These are phyloP conservation scores for Paecilomyces variotii DNA, from an alignment of 2,329 filamentous ascomycete species.

Conservation along the genomic window DNA sequence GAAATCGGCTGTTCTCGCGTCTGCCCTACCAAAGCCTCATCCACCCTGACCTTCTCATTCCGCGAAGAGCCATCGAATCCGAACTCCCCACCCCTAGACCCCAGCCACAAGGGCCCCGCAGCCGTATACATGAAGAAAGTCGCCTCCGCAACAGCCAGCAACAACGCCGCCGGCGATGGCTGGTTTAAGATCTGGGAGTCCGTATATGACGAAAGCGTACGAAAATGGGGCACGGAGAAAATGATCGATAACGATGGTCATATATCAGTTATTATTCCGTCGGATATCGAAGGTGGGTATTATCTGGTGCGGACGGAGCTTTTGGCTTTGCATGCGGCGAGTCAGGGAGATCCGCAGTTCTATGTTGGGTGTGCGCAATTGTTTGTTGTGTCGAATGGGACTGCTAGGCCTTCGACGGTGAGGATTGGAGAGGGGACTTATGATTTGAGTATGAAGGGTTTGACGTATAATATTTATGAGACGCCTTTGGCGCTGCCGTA, in stretches of 20 bases:
- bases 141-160: constrained; percentile 42
- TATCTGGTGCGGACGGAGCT: constrained; percentile 67
- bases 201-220: constrained; percentile 50
- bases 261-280: constrained; percentile 55
- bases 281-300: constrained; percentile 54
- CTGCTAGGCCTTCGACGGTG: constrained; percentile 46
- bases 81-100: constrained; percentile 50
- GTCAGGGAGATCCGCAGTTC: constrained; percentile 58
- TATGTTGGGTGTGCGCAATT: constrained; percentile 67
- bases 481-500: constrained; percentile 47
- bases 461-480: constrained; percentile 59
- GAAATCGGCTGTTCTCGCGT: constrained; percentile 42
- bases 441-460: constrained; percentile 43
- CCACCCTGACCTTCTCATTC: constrained; percentile 59
- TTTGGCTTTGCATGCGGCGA: constrained; percentile 58
- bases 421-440: constrained; percentile 59
- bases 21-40: constrained; percentile 41
- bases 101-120: constrained; percentile 59
- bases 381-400: constrained; percentile 47
- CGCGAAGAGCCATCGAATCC: constrained; percentile 52
- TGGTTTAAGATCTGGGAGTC: constrained; percentile 76
- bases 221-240: constrained; percentile 63
- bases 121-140: constrained; percentile 68
- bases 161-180: constrained; percentile 52
- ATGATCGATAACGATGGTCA: constrained; percentile 58